A percentile compares a stretch with the other conserved stretches of the same genome.
These are phyloP conservation scores for Solanum dulcamara DNA, from an alignment of 257 asterid genomes.

Conservation along the genomic window DNA sequence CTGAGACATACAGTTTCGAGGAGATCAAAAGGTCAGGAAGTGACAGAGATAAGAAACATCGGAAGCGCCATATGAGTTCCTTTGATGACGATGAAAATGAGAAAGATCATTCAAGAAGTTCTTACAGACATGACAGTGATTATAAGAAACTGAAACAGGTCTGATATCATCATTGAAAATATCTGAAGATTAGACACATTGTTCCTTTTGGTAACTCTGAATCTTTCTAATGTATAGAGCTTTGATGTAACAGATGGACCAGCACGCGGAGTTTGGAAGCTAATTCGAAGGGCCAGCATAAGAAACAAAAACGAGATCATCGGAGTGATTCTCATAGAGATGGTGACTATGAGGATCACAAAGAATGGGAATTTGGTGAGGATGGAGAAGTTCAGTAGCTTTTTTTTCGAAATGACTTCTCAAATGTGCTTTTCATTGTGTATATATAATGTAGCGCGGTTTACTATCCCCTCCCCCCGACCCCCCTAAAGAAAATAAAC, in stretches of 20 bases:
- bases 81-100: conserved; percentile 40
- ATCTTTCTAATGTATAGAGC: neutral
- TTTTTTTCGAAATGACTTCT: neutral
- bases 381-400: conserved; percentile 38
- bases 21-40: conserved; percentile 45
- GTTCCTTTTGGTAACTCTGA: neutral
- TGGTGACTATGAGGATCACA: conserved; percentile 14
- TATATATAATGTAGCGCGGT: neutral
- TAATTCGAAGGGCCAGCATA: conserved; percentile 39
- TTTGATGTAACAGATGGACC: conserved; percentile 24
- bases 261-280: conserved; percentile 24
- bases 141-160: conserved; percentile 57
- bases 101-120: conserved; percentile 38
- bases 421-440: neutral
- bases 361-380: conserved; percentile 25
- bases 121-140: conserved; percentile 39
- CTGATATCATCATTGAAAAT: neutral
- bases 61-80: conserved; percentile 32
- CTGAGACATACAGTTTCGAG: conserved; percentile 37
- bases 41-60: conserved; percentile 48
- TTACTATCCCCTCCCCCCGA: neutral
- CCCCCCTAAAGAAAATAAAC: neutral
- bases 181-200: neutral
- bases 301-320: conserved; percentile 42
- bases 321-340: conserved; percentile 16